Conservation (phyloP, 148 eudicot species). For the Spergularia marina region DNA sequence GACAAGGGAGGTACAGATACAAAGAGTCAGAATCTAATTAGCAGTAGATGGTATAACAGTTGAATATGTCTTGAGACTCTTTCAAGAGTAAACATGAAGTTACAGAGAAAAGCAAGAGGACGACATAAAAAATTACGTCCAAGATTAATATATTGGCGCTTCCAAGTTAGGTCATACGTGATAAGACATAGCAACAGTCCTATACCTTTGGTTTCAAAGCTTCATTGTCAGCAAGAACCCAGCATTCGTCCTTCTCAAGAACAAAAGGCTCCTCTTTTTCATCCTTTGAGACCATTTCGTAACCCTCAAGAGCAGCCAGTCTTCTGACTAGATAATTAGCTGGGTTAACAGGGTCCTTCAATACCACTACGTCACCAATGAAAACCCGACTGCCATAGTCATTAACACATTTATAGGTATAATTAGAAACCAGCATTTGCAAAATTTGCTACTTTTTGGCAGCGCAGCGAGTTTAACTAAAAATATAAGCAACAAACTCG, state of each 20-base stretch:
- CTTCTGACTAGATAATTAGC: slow-evolving; percentile 71
- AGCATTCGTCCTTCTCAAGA: slow-evolving; percentile 80
- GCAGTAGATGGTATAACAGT: not conserved
- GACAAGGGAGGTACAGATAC: slow-evolving; percentile 12
- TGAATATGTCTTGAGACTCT: not conserved
- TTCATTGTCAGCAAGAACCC: slow-evolving; percentile 90
- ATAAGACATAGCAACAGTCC: not conserved
- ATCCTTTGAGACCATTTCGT: slow-evolving; percentile 89
- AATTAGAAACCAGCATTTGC: not conserved
- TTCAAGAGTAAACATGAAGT: not conserved
- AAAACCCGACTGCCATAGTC: slow-evolving; percentile 54
- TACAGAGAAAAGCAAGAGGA: too few relatives aligned
- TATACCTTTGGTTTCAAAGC: slow-evolving; percentile 69
- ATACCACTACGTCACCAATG: slow-evolving; percentile 86
- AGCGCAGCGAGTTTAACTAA: not conserved
- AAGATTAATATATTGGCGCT: too few relatives aligned
- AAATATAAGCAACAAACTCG: not conserved
- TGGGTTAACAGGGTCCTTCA: slow-evolving; percentile 72
- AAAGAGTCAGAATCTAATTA: slow-evolving; percentile 1
- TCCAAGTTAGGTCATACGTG: not conserved
- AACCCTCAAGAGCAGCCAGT: slow-evolving; percentile 85
- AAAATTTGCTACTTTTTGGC: not conserved
- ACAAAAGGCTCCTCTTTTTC: slow-evolving; percentile 90
- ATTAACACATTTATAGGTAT: slow-evolving; percentile 5
- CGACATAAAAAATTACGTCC: too few relatives aligned